These are phyloP conservation scores for Fusarium pseudoanthophilum DNA, from an alignment of 2,329 filamentous ascomycete species.

Conservation along the genomic window DNA sequence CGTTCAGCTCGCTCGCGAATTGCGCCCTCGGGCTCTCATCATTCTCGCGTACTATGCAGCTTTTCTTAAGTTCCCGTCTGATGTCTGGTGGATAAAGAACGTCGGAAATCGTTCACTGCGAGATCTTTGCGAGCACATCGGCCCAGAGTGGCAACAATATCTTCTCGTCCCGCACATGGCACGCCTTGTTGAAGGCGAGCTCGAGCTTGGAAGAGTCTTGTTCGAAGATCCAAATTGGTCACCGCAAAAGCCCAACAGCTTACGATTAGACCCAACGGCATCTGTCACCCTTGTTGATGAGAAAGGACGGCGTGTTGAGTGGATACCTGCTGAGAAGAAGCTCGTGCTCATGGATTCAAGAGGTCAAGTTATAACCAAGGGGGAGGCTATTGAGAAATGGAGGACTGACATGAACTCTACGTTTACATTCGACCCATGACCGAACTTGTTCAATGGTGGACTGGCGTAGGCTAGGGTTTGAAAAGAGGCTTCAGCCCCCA, in stretches of 20 bases:
- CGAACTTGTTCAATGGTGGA: not conserved
- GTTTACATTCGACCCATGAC: not conserved
- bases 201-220: conserved; percentile 55
- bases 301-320: conserved; percentile 38
- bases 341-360: conserved; percentile 36
- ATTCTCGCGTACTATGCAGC: conserved; percentile 64
- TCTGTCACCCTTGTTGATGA: conserved; percentile 38
- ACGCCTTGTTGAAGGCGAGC: conserved; percentile 46
- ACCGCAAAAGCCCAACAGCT: conserved; percentile 26
- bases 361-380: not conserved
- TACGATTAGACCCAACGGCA: conserved; percentile 27
- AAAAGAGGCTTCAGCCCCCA: too few species aligned
- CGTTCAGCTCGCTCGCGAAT: conserved; percentile 55
- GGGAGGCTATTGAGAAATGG: conserved; percentile 13
- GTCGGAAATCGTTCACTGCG: conserved; percentile 59
- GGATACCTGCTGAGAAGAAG: conserved; percentile 33
- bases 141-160: conserved; percentile 53
- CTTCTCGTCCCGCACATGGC: conserved; percentile 56
- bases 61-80: conserved; percentile 58
- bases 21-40: conserved; percentile 59
- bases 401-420: not conserved
- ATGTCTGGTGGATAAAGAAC: conserved; percentile 62
- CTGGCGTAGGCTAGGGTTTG: too few species aligned
- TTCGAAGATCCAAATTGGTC: conserved; percentile 58
- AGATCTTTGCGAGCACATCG: conserved; percentile 56